Percentiles rank a stretch among this genome's conserved stretches.
Conservation (phyloP, 306 rosid species). For the Lotus japonicus region DNA sequence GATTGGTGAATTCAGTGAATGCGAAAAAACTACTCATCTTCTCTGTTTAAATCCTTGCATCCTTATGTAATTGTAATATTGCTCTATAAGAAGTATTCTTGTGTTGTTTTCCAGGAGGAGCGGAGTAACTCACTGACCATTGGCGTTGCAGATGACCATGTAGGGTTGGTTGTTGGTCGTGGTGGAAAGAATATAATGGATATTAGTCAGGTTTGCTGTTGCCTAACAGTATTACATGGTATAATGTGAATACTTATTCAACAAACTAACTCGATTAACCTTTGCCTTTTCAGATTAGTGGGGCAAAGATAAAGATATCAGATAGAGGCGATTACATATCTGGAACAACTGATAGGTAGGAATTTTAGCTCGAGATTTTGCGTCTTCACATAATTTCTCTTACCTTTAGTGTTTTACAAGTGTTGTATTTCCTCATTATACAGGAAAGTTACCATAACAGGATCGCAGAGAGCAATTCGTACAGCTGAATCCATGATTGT, state of each 20-base stretch:
- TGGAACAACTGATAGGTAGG: slow-evolving; percentile 93
- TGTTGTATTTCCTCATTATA: slow-evolving; percentile 10
- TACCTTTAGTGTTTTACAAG: neutral
- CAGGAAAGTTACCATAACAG: slow-evolving; percentile 98
- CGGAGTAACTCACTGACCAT: slow-evolving; percentile 74
- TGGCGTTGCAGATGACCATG: slow-evolving; percentile 82
- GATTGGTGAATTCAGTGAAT: neutral
- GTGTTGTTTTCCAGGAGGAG: slow-evolving; percentile 71
- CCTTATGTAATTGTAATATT: slow-evolving; percentile 3
- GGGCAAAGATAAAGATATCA: slow-evolving; percentile 98
- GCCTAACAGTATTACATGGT: neutral
- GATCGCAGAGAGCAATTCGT: slow-evolving; percentile 88
- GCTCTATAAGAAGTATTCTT: neutral
- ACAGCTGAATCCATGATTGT: slow-evolving; percentile 83
- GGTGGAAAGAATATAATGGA: slow-evolving; percentile 93
- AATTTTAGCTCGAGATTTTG: neutral
- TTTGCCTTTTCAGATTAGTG: slow-evolving; percentile 60
- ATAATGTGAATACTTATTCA: neutral
- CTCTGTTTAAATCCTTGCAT: slow-evolving; percentile 12
- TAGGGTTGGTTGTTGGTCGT: slow-evolving; percentile 97
- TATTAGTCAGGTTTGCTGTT: slow-evolving; percentile 78
- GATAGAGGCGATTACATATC: slow-evolving; percentile 96
- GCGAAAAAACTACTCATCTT: neutral
- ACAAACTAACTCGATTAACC: slow-evolving; percentile 14
- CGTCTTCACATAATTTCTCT: neutral